Base-by-base conservation (phyloP, 1,139 yeast species). In the Zygosaccharomyces sapae region DNA sequence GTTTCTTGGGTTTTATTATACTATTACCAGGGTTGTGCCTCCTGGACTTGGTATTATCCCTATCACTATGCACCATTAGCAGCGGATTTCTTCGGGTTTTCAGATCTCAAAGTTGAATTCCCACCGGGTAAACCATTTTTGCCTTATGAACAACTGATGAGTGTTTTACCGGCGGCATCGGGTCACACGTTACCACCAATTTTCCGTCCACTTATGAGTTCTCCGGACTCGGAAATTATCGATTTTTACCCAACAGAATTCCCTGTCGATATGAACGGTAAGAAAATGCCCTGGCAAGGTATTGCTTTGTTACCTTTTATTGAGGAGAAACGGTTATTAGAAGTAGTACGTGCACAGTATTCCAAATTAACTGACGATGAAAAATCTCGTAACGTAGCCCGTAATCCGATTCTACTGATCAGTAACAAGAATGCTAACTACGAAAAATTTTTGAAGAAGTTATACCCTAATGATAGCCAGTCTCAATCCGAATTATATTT, bases 31-130 rank as follows among this genome's bases (percentile, higher is more conserved):
- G 97, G 97, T 3, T 92, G 97, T 69, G 95, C 96, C 0, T 90
- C 97, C 0, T 94, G 99, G 99, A 85, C 83, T 48, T 94, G 98
- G 98, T 94, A 80, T 66, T 94, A 84, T 60, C 98, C 97, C 0
- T 92, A 83, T 64, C 98, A 94, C 65, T 94, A 94, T 69, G 97
- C 98, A 0, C 99, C 99, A 16, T 89, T 92, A 73, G 97, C 97
- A 0, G 76, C 85, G 6, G 99, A 94, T 65, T 85, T 94, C 60
- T 71, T 68, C 3, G 77, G 81, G 43, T 69, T 89, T 38, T 74
- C 77, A 1, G 80, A 77, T 30, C 67, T 84, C 37, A 74, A 83
- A 1, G 74, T 90, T 40, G 68, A 71, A 35, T 90, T 92, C 62
- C 74, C 77, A 9, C 65, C 71, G 35, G 96, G 96, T 3, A 73